Conservation (phyloP, 495 filamentous ascomycete genomes). For the Penicillium waksmanii region DNA sequence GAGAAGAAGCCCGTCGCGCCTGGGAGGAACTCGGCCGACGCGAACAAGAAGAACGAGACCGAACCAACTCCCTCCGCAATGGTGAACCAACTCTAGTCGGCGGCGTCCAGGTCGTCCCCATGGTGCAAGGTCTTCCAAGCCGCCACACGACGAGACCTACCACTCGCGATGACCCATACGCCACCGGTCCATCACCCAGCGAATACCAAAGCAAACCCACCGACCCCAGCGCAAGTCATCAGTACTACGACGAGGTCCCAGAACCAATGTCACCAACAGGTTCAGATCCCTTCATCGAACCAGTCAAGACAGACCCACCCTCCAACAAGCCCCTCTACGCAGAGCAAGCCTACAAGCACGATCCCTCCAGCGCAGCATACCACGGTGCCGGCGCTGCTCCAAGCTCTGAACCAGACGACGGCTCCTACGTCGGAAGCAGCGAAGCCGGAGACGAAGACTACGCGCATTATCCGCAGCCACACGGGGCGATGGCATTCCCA, state of each 20-base stretch:
- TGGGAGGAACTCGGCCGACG: constrained; percentile 96
- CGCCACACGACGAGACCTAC: constrained; percentile 62
- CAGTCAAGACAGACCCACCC: constrained; percentile 30
- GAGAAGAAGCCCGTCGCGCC: constrained; percentile 91
- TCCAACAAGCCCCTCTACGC: constrained; percentile 37
- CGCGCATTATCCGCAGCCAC: constrained; percentile 49
- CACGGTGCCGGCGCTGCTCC: constrained; percentile 26
- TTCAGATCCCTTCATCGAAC: constrained; percentile 61
- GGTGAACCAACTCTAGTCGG: constrained; percentile 90
- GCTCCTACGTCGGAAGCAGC: constrained; percentile 55
- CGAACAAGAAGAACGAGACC: constrained; percentile 93
- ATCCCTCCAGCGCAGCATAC: constrained; percentile 37
- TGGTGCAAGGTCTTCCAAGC: constrained; percentile 75
- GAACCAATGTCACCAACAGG: constrained; percentile 52
- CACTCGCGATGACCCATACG: constrained; percentile 51
- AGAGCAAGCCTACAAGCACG: constrained; percentile 51
- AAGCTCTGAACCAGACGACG: constrained; percentile 49
- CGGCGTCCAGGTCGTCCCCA: constrained; percentile 95
- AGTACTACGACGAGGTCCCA: constrained; percentile 47
- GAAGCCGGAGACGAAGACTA: constrained; percentile 63
- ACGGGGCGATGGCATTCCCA: constrained; percentile 41
- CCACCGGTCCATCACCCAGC: constrained; percentile 30
- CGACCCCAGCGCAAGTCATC: constrained; percentile 31
- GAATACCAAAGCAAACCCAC: constrained; percentile 30
- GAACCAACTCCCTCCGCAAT: constrained; percentile 79